phyloP scores from a whole-genome alignment of 306 rosid genomes.

The Vigna reflexopilosa region DNA sequence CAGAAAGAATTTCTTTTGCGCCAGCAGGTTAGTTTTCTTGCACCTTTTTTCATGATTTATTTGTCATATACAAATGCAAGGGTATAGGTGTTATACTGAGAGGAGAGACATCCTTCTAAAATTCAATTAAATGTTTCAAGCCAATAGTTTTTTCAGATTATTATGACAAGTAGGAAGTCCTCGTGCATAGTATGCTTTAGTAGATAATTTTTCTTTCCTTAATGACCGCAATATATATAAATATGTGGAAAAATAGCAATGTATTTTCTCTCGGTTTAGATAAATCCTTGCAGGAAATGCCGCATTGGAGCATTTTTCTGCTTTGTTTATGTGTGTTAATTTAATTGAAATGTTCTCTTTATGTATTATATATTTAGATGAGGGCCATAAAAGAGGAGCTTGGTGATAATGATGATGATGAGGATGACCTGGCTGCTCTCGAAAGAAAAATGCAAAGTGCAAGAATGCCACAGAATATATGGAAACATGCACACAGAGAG shows the following conservation, averaged over 20 bases:
- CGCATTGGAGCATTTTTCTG: conserved; percentile 28
- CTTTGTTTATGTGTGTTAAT: conserved; percentile 29
- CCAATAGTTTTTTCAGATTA: not conserved
- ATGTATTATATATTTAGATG: conserved; percentile 67
- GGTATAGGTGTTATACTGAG: conserved; percentile 11
- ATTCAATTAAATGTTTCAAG: conserved; percentile 31
- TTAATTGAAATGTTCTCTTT: conserved; percentile 35
- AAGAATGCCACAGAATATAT: conserved; percentile 94
- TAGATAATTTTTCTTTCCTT: conserved; percentile 1
- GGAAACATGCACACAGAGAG: conserved; percentile 98
- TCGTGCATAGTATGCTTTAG: not conserved
- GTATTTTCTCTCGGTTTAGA: conserved; percentile 26
- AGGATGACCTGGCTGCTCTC: conserved; percentile 83
- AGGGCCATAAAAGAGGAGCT: conserved; percentile 99
- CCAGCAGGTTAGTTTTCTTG: conserved; percentile 80
- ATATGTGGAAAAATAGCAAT: conserved; percentile 18
- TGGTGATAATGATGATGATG: conserved; percentile 97
- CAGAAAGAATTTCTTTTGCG: conserved; percentile 98
- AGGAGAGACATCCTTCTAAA: conserved; percentile 1
- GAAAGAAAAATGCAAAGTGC: conserved; percentile 98
- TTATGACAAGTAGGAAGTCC: not conserved
- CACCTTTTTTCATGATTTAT: conserved; percentile 31
- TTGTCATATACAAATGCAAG: conserved; percentile 31
- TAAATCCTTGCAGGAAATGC: conserved; percentile 21
- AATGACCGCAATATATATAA: conserved; percentile 1